These are phyloP conservation scores for Oenanthe javanica DNA, from an alignment of 140 eudicot genomes.

Conservation along the genomic window DNA sequence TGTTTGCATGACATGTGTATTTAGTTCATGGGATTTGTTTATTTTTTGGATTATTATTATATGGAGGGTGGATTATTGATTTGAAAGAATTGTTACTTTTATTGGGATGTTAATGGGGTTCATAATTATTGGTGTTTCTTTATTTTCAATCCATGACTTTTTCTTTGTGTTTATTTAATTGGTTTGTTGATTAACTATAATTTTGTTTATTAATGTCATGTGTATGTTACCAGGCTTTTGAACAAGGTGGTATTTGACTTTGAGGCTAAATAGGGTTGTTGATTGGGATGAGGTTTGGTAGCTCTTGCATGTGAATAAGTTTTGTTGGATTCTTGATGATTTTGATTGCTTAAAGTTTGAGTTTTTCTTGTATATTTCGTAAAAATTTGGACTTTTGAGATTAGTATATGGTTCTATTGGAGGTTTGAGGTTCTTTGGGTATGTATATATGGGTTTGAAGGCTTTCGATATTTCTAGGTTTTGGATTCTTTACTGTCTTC, in stretches of 20 bases:
- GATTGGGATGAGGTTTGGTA: constrained; percentile 13
- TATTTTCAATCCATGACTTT: constrained; percentile 16
- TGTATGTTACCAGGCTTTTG: constrained; percentile 45
- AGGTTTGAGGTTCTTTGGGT: neutral
- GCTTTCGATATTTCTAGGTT: constrained; percentile 1
- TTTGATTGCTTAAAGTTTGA: constrained; percentile 13
- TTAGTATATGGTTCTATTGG: neutral
- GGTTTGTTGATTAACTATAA: constrained; percentile 9
- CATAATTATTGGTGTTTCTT: constrained; percentile 13
- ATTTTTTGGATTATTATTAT: neutral
- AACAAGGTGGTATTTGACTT: constrained; percentile 69
- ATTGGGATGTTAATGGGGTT: constrained; percentile 12
- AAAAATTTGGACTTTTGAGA: neutral
- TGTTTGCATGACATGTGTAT: neutral
- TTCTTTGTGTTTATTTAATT: constrained; percentile 21
- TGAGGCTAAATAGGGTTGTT: constrained; percentile 28
- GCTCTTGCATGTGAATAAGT: constrained; percentile 13
- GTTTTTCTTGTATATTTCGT: neutral
- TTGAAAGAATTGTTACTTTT: constrained; percentile 7
- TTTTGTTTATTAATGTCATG: constrained; percentile 15
- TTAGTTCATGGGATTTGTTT: constrained; percentile 3
- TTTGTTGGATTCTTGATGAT: constrained; percentile 13
- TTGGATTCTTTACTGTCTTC: constrained; percentile 14
- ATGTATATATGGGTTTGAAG: constrained; percentile 10
- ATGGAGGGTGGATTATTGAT: constrained; percentile 7